Evolutionary conservation across 2,329 filamentous ascomycete genomes (phyloP), one percentile per base, ranked within the genome.

Genomic region (Aspergillus amoenus): DNA sequence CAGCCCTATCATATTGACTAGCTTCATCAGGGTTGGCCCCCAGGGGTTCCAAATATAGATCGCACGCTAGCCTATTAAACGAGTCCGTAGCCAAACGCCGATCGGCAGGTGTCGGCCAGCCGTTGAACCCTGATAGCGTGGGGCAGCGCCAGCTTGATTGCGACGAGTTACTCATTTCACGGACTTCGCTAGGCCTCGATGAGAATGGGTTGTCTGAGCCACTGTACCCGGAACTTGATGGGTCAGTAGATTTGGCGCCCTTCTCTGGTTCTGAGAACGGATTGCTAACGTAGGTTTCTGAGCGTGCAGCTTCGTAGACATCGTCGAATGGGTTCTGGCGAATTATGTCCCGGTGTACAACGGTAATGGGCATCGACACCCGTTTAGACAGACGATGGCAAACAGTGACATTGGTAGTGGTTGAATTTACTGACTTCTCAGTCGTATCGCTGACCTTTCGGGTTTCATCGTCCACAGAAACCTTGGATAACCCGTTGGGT

Each of bases 361-460:
- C 57, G 12, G 57, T 30, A 39, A 70, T 68, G 9, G 65, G 65
- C 47, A 58, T 62, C 7, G 60, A 64, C 4, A 61, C 56, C 6
- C 63, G 65, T 47, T 67, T 71, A n/a, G 71, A 71, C 4, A 72
- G 68, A 44, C 67, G 64, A 44, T 62, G 73, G 52, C 60, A 62
- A n/a, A 76, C 68, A 34, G 73, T 77, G 13, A 50, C 56, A 15
- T 56, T 66, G 6, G 70, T 75, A n/a, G 58, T 58, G n/a, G 67
- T 65, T 3, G 74, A 75, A 30, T 65, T 61, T 18, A 67, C 65
- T 12, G 74, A 75, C 17, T 64, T 50, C 0, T 65, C 58, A 1
- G 67, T 73, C 45, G 70, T 67, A 43, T 68, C 67, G 57, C 74
- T 76, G 37, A 68, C 64, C 42, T 70, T 70, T 12, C 73, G 69